phyloP scores from a whole-genome alignment of 2,329 filamentous ascomycete genomes.

The Alternaria sp. region DNA sequence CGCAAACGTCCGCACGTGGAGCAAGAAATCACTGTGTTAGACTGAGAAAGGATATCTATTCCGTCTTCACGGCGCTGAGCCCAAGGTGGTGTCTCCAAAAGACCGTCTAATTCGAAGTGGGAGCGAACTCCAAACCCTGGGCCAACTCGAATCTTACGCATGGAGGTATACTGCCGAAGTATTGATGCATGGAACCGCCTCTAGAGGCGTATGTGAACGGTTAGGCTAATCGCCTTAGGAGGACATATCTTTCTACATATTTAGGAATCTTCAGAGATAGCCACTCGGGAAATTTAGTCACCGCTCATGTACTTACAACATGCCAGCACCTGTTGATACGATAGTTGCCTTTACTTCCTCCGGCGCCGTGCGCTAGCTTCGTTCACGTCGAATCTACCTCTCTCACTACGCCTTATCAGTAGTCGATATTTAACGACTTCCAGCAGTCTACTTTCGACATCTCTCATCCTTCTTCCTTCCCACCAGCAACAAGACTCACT shows the following conservation, averaged over 20 bases:
- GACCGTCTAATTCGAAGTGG: neutral
- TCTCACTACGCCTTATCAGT: neutral
- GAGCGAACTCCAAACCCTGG: neutral
- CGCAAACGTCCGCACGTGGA: slow-evolving; percentile 11
- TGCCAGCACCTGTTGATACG: neutral
- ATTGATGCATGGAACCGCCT: neutral
- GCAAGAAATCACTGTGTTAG: neutral
- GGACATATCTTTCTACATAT: neutral
- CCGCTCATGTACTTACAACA: neutral
- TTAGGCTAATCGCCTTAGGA: neutral
- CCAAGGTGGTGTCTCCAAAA: neutral
- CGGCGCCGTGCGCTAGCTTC: neutral
- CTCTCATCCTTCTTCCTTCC: neutral
- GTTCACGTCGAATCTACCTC: neutral
- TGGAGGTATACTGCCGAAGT: neutral
- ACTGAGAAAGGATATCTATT: neutral
- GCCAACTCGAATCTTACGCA: neutral
- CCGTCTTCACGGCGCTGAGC: neutral
- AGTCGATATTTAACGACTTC: neutral
- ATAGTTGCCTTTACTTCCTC: neutral
- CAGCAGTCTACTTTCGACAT: neutral
- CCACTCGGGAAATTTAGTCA: neutral
- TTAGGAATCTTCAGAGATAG: neutral
- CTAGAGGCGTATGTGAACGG: neutral
- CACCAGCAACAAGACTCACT: neutral